These are phyloP conservation scores for Clarireedia monteithiana DNA, from an alignment of 2,329 filamentous ascomycete species.

Conservation along the genomic window DNA sequence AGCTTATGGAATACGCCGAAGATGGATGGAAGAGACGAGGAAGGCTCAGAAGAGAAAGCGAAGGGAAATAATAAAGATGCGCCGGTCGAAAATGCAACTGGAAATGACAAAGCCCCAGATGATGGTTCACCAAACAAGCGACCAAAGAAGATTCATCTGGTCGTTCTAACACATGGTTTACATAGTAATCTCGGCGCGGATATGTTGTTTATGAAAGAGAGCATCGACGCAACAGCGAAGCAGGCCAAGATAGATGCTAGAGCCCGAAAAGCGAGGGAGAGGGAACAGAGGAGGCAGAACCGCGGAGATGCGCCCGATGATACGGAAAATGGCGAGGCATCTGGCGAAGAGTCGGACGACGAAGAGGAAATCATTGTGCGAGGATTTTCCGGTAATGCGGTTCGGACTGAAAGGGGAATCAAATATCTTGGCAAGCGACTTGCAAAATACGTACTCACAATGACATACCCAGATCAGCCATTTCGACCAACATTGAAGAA, in stretches of 20 bases:
- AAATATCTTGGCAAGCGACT: constrained; percentile 94
- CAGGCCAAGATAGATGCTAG: constrained; percentile 66
- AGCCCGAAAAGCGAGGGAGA: constrained; percentile 46
- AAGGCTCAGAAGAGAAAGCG: constrained; percentile 16
- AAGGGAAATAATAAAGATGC: constrained; percentile 20
- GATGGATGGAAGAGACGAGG: constrained; percentile 56
- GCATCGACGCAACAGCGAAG: constrained; percentile 76
- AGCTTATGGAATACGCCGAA: constrained; percentile 88
- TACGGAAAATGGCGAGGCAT: constrained; percentile 3
- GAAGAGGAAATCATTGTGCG: constrained; percentile 83
- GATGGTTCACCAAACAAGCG: constrained; percentile 37
- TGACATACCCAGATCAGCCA: constrained; percentile 92
- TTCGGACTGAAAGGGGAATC: constrained; percentile 87
- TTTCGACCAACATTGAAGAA: constrained; percentile 59
- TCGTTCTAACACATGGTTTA: constrained; percentile 86
- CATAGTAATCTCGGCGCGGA: constrained; percentile 95
- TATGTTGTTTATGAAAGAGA: constrained; percentile 96
- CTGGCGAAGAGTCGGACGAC: constrained; percentile 40
- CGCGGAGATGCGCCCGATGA: constrained; percentile 13
- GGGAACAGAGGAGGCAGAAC: constrained; percentile 22
- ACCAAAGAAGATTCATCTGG: constrained; percentile 77
- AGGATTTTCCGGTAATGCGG: constrained; percentile 83
- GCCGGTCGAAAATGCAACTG: constrained; percentile 19
- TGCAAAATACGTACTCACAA: constrained; percentile 79
- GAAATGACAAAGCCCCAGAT: constrained; percentile 16